A percentile compares a stretch with the other conserved stretches of the same genome.
Conservation (phyloP, 1,139 yeast genomes). For the Hanseniaspora gamundiae region DNA sequence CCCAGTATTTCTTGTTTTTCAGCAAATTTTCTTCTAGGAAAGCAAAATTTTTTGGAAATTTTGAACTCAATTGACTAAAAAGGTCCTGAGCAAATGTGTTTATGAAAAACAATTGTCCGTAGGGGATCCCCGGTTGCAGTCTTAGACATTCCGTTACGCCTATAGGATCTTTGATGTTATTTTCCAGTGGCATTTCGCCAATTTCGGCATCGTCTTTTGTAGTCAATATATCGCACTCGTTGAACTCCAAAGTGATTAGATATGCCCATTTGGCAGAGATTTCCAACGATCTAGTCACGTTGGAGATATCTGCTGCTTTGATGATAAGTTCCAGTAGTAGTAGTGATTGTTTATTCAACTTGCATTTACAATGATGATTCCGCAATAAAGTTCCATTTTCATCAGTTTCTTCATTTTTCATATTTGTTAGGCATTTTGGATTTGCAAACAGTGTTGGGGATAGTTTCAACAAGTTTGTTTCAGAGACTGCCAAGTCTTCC, state of each 20-base stretch:
- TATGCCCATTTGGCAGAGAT: slow-evolving; percentile 83
- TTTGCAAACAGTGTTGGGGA: too few species aligned
- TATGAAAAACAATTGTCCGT: slow-evolving; percentile 80
- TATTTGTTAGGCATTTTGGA: too few species aligned
- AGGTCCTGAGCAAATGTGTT: slow-evolving; percentile 68
- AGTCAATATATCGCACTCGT: slow-evolving; percentile 35
- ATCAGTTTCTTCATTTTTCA: too few species aligned
- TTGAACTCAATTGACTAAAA: slow-evolving; percentile 49
- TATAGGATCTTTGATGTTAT: slow-evolving; percentile 17
- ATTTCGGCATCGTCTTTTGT: slow-evolving; percentile 10
- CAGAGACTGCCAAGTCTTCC: slow-evolving; percentile 12
- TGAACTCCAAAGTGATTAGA: slow-evolving; percentile 63
- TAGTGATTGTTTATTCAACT: not conserved
- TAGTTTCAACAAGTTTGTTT: not conserved
- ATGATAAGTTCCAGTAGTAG: slow-evolving; percentile 35
- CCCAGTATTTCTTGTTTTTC: slow-evolving; percentile 33
- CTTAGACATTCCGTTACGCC: slow-evolving; percentile 27
- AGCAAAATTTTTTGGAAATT: slow-evolving; percentile 40
- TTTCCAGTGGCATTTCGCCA: too few species aligned
- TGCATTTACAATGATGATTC: too few species aligned
- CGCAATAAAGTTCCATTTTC: too few species aligned
- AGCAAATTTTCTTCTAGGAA: slow-evolving; percentile 34
- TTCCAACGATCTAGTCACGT: slow-evolving; percentile 68
- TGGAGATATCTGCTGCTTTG: slow-evolving; percentile 90
- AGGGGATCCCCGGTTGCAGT: slow-evolving; percentile 40